Conservation (phyloP, 139 green algal species). For the Coelastrella sp. region DNA sequence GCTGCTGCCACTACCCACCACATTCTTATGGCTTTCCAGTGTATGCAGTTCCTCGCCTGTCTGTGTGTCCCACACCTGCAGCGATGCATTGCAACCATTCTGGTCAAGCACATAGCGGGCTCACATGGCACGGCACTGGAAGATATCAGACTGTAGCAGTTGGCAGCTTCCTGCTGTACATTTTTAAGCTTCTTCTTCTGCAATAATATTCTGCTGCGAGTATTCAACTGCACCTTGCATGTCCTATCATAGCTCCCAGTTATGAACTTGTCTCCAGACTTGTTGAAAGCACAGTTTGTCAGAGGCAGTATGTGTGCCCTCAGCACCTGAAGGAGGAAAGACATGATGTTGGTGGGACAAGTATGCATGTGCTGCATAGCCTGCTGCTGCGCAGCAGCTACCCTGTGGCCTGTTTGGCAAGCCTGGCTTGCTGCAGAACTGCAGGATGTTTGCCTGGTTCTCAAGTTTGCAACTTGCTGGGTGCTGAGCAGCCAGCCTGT, state of each 20-base stretch:
- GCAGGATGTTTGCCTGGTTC: background rate
- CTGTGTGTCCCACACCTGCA: constrained; percentile 78
- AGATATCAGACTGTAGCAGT: no score
- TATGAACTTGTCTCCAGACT: constrained; percentile 82
- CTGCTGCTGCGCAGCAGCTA: background rate
- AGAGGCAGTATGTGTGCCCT: constrained; percentile 80
- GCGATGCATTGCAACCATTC: background rate
- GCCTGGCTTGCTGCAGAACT: no score
- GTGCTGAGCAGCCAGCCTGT: no score
- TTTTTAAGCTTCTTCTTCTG: background rate
- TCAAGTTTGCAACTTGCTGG: background rate
- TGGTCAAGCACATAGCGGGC: background rate
- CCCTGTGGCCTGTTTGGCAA: background rate
- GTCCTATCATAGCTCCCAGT: constrained; percentile 84
- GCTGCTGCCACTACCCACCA: constrained; percentile 57
- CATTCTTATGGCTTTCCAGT: constrained; percentile 84
- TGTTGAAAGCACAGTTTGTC: constrained; percentile 90
- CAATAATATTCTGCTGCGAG: background rate
- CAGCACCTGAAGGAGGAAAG: constrained; percentile 62
- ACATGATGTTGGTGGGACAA: background rate
- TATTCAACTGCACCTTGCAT: constrained; percentile 68
- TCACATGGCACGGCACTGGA: no score
- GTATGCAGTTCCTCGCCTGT: constrained; percentile 80
- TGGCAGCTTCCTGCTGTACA: no score
- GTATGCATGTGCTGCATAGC: background rate